A percentile compares a stretch with the other conserved stretches of the same genome.
phyloP scores from a whole-genome alignment of 495 filamentous ascomycete genomes.

The Penicillium cataractarum region DNA sequence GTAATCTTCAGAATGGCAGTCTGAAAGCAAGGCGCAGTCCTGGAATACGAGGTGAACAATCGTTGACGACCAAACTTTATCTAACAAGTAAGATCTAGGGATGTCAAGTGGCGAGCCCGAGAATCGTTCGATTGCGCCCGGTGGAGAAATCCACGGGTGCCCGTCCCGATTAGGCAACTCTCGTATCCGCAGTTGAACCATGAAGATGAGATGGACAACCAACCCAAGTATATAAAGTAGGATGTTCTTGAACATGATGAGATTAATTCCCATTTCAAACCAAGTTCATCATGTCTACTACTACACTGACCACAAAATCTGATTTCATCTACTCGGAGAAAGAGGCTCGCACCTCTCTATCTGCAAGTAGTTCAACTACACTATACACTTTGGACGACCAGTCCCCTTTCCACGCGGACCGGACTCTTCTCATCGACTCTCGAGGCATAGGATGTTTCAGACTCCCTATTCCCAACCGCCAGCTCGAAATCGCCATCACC shows the following conservation, averaged over 20 bases:
- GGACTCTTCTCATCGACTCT: conserved; percentile 48
- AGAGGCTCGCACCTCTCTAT: conserved; percentile 15
- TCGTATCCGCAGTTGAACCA: conserved; percentile 23
- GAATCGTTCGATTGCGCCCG: neutral
- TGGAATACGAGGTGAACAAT: no score
- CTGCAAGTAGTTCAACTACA: conserved; percentile 17
- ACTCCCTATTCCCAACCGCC: conserved; percentile 42
- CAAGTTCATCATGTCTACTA: conserved; percentile 7
- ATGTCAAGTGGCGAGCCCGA: no score
- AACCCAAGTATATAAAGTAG: neutral
- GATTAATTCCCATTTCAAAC: neutral
- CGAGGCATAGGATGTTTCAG: conserved; percentile 47
- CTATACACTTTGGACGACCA: conserved; percentile 9
- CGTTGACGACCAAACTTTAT: no score
- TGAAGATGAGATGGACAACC: neutral
- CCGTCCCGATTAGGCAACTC: conserved; percentile 26
- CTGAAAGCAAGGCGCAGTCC: neutral
- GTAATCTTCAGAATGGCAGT: no score
- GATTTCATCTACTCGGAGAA: conserved; percentile 7
- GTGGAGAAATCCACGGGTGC: neutral
- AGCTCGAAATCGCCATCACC: conserved; percentile 52
- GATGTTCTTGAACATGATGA: neutral
- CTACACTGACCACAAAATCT: conserved; percentile 12
- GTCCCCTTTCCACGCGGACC: conserved; percentile 15
- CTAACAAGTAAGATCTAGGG: no score